A percentile compares a stretch with the other conserved stretches of the same genome.
Conservation (phyloP, 1,284 basidiomycete genomes). For the Athelia sp. region DNA sequence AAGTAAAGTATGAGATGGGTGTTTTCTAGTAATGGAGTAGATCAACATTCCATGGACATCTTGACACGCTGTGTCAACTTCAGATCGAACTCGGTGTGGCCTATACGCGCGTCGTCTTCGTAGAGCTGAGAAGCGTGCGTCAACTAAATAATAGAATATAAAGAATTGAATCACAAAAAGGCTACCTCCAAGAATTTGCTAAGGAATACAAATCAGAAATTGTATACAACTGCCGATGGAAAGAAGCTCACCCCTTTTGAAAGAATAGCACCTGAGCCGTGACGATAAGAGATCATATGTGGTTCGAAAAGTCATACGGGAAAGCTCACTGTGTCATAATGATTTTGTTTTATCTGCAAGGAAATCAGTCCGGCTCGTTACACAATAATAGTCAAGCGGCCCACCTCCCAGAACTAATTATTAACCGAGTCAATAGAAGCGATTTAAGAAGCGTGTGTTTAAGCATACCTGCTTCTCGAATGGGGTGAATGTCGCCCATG, state of each 20-base stretch:
- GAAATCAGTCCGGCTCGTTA: slow-evolving; percentile 1
- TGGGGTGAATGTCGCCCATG: slow-evolving; percentile 87
- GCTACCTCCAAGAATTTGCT: slow-evolving; percentile 71
- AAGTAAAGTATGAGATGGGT: background rate
- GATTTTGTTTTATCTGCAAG: slow-evolving; percentile 83
- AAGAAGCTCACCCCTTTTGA: slow-evolving; percentile 79
- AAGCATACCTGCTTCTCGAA: slow-evolving; percentile 84
- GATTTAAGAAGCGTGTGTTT: background rate
- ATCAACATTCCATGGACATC: slow-evolving; percentile 88
- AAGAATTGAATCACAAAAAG: background rate
- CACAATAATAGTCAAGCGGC: slow-evolving; percentile 10
- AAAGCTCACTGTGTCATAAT: slow-evolving; percentile 74
- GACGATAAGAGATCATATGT: background rate
- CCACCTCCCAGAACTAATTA: slow-evolving; percentile 80
- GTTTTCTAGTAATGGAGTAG: background rate
- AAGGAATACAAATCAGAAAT: slow-evolving; percentile 1
- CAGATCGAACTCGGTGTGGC: slow-evolving; percentile 89
- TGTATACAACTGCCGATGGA: slow-evolving; percentile 11
- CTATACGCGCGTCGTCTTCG: slow-evolving; percentile 89
- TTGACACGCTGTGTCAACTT: slow-evolving; percentile 91
- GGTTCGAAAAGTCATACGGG: slow-evolving; percentile 7
- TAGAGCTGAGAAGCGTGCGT: slow-evolving; percentile 62
- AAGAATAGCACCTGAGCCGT: slow-evolving; percentile 85
- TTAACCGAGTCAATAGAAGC: background rate
- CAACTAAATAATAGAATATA: slow-evolving; percentile 7